Evolutionary conservation across 306 rosid species (phyloP), one percentile per base, ranked within the genome.

Genomic region (Quercus glauca): DNA sequence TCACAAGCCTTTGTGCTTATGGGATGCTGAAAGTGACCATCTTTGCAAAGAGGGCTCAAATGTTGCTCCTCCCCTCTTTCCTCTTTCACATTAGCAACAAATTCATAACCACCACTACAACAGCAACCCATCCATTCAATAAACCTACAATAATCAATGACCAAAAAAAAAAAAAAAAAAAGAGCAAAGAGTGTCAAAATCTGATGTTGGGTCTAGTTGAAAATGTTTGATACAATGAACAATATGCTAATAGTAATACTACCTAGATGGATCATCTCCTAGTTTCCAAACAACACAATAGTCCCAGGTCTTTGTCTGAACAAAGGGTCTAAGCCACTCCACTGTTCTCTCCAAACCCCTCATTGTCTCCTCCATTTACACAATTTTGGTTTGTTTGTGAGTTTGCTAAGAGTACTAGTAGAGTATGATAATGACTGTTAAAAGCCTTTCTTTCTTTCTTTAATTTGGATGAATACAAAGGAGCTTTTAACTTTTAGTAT

Each of bases 91-190:
- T 65, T 56, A 14, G 15, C 75, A 56, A n/a, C 73, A 56, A n/a
- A 14, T 14, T 65, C 83, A 74, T 4, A 73, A 29, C 84, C 88
- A 49, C 97, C 96, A 20, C 88, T 76, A 74, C 98, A 89, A 31
- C 96, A 91, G 86, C 98, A 94, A 76, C 84, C 97, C 83, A 88
- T 26, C 94, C 92, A 89, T 60, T 94, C 92, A 75, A 91, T 76
- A 59, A 88, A 92, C 83, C 97, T 92, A 68, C 23, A 81, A 19
- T 41, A 83, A 76, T 21, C 49, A 65, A 17, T 31, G 71, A 18
- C 8, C 21, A 65, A 12, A 60, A 31, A 13, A 6, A 13, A 74
- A 58, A 1, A n/a, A 18, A 5, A 19, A 23, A 5, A 18, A 76
- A 55, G 10, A 0, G 29, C 31, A 70, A 59, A 65, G 76, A 4